Evolutionary conservation across 441 rosid species (phyloP).

Genomic region (Erodium moschatum): DNA sequence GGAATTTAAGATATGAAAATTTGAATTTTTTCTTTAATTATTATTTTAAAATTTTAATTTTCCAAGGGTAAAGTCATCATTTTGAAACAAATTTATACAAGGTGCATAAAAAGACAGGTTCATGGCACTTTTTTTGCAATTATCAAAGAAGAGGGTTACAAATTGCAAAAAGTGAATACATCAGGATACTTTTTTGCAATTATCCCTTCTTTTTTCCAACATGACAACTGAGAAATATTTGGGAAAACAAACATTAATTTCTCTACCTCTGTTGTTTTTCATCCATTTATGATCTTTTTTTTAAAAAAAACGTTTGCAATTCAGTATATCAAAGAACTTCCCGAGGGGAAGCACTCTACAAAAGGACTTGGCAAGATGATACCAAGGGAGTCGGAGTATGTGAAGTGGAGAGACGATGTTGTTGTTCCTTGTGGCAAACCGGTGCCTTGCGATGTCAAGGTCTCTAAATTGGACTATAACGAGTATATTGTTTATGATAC

Average conservation of each 20-base stretch:
- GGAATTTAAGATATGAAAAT: too few species aligned
- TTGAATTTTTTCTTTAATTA: too few species aligned
- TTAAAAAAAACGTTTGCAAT: constrained; percentile 7
- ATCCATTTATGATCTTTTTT: background rate
- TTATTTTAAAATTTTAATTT: too few species aligned
- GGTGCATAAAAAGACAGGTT: too few species aligned
- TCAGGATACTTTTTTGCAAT: too few species aligned
- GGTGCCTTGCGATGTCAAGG: constrained; percentile 54
- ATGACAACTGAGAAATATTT: background rate
- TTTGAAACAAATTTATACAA: too few species aligned
- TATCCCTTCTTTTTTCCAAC: too few species aligned
- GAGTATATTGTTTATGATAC: constrained; percentile 84
- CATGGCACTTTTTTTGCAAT: too few species aligned
- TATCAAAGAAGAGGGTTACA: too few species aligned
- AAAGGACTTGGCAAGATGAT: constrained; percentile 87
- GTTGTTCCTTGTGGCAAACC: constrained; percentile 92
- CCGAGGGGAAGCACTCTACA: constrained; percentile 83
- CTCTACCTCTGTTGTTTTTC: background rate
- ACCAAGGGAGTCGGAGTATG: constrained; percentile 61
- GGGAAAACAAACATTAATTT: background rate
- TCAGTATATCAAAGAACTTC: constrained; percentile 79
- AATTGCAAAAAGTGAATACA: too few species aligned
- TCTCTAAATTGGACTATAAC: constrained; percentile 83
- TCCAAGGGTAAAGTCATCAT: too few species aligned
- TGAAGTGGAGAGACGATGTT: constrained; percentile 79